These are phyloP conservation scores for Mucor ambiguus DNA, from an alignment of 371 early-diverging fungal genomes.

Conservation along the genomic window DNA sequence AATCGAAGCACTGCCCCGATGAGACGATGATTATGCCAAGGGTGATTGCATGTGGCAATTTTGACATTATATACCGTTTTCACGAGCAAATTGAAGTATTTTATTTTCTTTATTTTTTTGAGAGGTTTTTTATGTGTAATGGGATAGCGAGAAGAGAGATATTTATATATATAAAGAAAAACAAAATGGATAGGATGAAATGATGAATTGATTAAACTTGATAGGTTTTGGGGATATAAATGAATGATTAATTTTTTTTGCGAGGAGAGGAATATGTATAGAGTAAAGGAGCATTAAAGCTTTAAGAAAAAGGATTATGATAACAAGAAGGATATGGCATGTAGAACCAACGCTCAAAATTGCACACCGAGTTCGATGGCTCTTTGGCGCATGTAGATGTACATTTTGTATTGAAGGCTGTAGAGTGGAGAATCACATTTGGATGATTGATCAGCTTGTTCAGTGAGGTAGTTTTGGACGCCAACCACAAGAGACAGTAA, in stretches of 20 bases:
- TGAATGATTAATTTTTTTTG: conserved; percentile 4
- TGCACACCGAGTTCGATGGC: conserved; percentile 39
- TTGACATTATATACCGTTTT: neutral
- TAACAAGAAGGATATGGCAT: neutral
- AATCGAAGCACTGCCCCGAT: neutral
- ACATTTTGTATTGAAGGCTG: conserved; percentile 49
- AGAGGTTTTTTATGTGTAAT: neutral
- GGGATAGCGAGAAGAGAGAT: neutral
- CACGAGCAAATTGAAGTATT: neutral
- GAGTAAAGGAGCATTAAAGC: conserved; percentile 4
- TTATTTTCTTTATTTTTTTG: conserved; percentile 1
- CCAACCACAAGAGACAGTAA: conserved; percentile 29
- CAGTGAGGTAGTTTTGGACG: conserved; percentile 34
- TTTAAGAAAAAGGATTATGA: neutral
- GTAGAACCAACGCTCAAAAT: neutral
- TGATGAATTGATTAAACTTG: neutral
- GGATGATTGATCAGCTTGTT: conserved; percentile 11
- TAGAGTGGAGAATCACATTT: conserved; percentile 37
- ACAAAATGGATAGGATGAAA: neutral
- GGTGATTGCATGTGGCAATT: neutral
- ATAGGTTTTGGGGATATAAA: neutral
- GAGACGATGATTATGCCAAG: neutral
- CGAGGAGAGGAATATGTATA: neutral
- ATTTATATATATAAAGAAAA: neutral
- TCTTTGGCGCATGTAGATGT: conserved; percentile 44